Evolutionary conservation across 1,139 yeast species (phyloP).

Genomic region (Blastobotrys aristatus): DNA sequence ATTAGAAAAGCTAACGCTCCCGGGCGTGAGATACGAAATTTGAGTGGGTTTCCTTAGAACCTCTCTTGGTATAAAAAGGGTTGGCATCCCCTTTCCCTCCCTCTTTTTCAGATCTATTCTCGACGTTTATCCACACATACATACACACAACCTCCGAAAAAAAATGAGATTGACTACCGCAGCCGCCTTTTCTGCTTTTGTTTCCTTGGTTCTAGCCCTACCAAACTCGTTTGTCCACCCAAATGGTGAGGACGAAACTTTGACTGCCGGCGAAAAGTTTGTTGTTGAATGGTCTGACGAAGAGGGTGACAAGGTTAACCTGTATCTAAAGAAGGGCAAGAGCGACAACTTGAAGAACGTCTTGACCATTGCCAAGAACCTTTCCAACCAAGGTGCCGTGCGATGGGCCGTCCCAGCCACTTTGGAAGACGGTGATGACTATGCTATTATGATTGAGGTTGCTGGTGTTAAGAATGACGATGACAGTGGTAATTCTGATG

Average conservation of each 20-base stretch:
- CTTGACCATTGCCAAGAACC: conserved; percentile 32
- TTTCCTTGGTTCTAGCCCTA: conserved; percentile 19
- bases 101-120: neutral
- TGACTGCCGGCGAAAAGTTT: conserved; percentile 33
- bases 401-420: conserved; percentile 35
- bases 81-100: neutral
- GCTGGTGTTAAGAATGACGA: too few relatives aligned
- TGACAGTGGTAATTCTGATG: conserved; percentile 27
- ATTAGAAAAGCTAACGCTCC: too few relatives aligned
- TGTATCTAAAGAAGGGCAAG: conserved; percentile 33
- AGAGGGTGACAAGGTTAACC: conserved; percentile 32
- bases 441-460: conserved; percentile 34
- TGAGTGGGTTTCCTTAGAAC: neutral
- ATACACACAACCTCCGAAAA: too few relatives aligned
- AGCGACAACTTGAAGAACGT: conserved; percentile 32
- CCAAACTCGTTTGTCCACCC: conserved; percentile 35
- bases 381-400: conserved; percentile 37
- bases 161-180: conserved; percentile 15
- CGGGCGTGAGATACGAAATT: neutral
- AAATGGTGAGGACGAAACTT: conserved; percentile 24
- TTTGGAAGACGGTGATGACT: conserved; percentile 30
- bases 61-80: neutral
- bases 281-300: conserved; percentile 34
- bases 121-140: too few relatives aligned
- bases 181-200: conserved; percentile 16